These are phyloP conservation scores for Chaetomiaceae sp. DNA, from an alignment of 2,329 filamentous ascomycete species.

Conservation along the genomic window DNA sequence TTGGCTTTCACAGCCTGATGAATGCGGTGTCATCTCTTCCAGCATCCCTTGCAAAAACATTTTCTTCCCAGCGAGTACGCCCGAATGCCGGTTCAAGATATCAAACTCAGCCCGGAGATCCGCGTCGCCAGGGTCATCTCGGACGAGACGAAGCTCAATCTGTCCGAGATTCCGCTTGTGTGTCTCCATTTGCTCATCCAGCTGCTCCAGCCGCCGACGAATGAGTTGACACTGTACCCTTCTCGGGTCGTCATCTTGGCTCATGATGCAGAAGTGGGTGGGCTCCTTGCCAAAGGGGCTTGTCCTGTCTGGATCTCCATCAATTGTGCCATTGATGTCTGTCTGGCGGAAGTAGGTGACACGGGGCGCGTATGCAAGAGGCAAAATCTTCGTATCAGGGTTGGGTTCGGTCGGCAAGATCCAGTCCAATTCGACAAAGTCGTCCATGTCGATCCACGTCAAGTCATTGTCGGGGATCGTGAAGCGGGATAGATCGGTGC, in stretches of 20 bases:
- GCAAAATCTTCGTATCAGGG: conserved; percentile 89
- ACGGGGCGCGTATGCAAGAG: conserved; percentile 85
- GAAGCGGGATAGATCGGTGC: conserved; percentile 77
- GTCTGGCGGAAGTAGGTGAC: conserved; percentile 98
- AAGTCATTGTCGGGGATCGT: conserved; percentile 93
- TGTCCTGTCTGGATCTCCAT: conserved; percentile 73
- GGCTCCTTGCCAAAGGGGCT: conserved; percentile 91
- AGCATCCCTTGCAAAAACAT: conserved; percentile 57
- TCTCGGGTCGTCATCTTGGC: conserved; percentile 80
- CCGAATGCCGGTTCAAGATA: conserved; percentile 51
- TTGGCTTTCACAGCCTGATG: conserved; percentile 28
- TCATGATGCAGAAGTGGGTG: conserved; percentile 95
- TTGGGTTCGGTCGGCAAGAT: conserved; percentile 85
- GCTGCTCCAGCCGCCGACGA: conserved; percentile 69
- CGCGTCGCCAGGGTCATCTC: conserved; percentile 45
- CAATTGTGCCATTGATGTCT: conserved; percentile 76
- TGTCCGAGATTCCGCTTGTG: conserved; percentile 72
- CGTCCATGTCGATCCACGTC: conserved; percentile 98
- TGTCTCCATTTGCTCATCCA: conserved; percentile 71
- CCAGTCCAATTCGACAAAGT: conserved; percentile 98
- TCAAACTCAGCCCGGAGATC: conserved; percentile 57
- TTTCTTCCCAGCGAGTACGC: conserved; percentile 54
- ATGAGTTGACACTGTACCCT: conserved; percentile 85
- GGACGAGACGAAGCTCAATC: conserved; percentile 63
- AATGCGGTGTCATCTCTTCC: conserved; percentile 42